A percentile compares a stretch with the other conserved stretches of the same genome.
phyloP scores from a whole-genome alignment of 495 filamentous ascomycete species.

The Daldinia bambusicola region DNA sequence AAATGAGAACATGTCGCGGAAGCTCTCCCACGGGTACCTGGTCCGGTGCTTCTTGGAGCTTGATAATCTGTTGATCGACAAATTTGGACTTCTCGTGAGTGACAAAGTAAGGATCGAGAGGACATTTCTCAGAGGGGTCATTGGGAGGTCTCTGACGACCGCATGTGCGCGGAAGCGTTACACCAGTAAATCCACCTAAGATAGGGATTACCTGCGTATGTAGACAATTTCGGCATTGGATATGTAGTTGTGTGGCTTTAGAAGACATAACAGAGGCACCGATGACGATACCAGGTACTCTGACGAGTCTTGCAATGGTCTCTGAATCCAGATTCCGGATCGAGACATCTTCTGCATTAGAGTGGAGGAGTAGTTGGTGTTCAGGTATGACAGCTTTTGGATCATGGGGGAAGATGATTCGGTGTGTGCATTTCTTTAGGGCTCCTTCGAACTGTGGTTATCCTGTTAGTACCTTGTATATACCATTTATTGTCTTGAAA shows the following conservation, averaged over 20 bases:
- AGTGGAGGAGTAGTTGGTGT: slow-evolving; percentile 96
- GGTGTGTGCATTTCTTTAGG: slow-evolving; percentile 87
- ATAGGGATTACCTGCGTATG: slow-evolving; percentile 76
- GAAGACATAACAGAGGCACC: slow-evolving; percentile 96
- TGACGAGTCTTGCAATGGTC: slow-evolving; percentile 92
- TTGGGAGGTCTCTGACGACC: slow-evolving; percentile 66
- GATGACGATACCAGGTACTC: slow-evolving; percentile 97
- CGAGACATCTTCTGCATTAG: slow-evolving; percentile 85
- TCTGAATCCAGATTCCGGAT: slow-evolving; percentile 94
- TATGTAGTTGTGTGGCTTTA: slow-evolving; percentile 86
- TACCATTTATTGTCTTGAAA: not conserved
- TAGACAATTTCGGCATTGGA: slow-evolving; percentile 90
- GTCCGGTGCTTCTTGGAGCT: slow-evolving; percentile 97
- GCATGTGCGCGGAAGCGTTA: slow-evolving; percentile 84
- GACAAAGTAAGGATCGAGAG: slow-evolving; percentile 94
- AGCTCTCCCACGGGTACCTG: slow-evolving; percentile 98
- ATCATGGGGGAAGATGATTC: slow-evolving; percentile 84
- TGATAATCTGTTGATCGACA: slow-evolving; percentile 97
- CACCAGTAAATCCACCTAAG: slow-evolving; percentile 83
- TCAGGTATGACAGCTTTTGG: slow-evolving; percentile 77
- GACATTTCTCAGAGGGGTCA: slow-evolving; percentile 75
- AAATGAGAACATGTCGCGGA: slow-evolving; percentile 92
- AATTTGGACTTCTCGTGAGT: slow-evolving; percentile 94
- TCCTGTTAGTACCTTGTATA: slow-evolving; percentile 36
- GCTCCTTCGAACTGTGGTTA: slow-evolving; percentile 83